Conservation (phyloP, 2,329 filamentous ascomycete species). For the Volutella citrinella region DNA sequence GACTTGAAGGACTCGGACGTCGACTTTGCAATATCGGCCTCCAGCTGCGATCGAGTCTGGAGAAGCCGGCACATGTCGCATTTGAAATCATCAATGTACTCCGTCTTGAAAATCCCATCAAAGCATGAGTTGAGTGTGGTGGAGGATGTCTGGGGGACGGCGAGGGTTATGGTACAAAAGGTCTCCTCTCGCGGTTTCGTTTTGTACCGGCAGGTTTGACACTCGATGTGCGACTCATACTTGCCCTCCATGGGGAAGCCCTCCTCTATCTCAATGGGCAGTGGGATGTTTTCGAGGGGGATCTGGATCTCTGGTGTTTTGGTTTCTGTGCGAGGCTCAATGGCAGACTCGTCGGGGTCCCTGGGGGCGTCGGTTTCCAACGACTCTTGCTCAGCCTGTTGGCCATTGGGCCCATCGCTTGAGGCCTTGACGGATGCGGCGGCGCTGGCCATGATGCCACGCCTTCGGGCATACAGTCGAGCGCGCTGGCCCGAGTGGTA, state of each 20-base stretch:
- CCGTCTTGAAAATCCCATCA: conserved; percentile 89
- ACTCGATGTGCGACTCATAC: conserved; percentile 93
- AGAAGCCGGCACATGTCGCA: conserved; percentile 90
- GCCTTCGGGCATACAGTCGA: conserved; percentile 51
- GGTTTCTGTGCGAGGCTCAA: conserved; percentile 20
- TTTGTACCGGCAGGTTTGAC: conserved; percentile 83
- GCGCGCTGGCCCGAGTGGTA: conserved; percentile 83
- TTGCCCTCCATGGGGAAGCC: conserved; percentile 90
- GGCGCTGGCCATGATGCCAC: conserved; percentile 18
- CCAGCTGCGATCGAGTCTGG: conserved; percentile 67
- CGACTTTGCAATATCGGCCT: conserved; percentile 55
- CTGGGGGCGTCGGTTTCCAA: conserved; percentile 10
- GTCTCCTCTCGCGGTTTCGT: conserved; percentile 79
- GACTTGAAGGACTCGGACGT: conserved; percentile 50
- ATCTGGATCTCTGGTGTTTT: conserved; percentile 16
- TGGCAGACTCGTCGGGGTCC: conserved; percentile 16
- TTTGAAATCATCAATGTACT: conserved; percentile 95
- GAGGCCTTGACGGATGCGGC: conserved; percentile 14
- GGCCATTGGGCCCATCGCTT: conserved; percentile 19
- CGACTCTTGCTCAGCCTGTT: conserved; percentile 7
- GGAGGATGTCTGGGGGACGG: conserved; percentile 79
- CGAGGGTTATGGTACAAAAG: conserved; percentile 89
- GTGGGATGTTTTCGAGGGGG: conserved; percentile 13
- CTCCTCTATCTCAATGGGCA: conserved; percentile 51
- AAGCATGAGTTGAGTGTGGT: conserved; percentile 86